Percentiles rank a stretch among this genome's conserved stretches.
phyloP scores from a whole-genome alignment of 2,329 filamentous ascomycete species.

The Scorias spongiosa region DNA sequence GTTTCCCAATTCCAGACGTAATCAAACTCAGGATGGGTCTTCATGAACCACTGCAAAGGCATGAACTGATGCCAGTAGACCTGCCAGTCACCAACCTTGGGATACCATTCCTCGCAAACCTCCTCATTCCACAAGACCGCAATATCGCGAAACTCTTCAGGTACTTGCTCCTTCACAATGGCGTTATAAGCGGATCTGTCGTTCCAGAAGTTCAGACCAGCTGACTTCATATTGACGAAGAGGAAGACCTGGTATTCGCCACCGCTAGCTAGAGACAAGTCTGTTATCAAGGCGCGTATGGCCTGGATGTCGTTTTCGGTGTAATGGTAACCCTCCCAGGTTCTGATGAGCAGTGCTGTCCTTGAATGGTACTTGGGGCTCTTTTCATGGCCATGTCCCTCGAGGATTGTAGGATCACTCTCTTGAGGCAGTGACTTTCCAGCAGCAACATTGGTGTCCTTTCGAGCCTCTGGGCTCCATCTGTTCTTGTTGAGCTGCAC shows the following conservation, averaged over 20 bases:
- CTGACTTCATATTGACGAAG: conserved; percentile 37
- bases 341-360: conserved; percentile 31
- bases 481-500: conserved; percentile 50
- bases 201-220: conserved; percentile 42
- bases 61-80: conserved; percentile 48
- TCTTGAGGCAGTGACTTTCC: conserved; percentile 10
- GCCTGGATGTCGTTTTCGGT: conserved; percentile 31
- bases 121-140: conserved; percentile 58
- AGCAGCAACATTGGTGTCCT: conserved; percentile 9
- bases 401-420: conserved; percentile 1
- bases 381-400: conserved; percentile 1
- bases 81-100: conserved; percentile 32
- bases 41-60: conserved; percentile 59
- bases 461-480: conserved; percentile 30
- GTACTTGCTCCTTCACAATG: conserved; percentile 47
- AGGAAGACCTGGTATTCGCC: conserved; percentile 35
- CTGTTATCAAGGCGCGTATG: conserved; percentile 31
- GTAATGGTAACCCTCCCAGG: conserved; percentile 32
- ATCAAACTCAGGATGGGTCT: conserved; percentile 65
- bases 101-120: conserved; percentile 33
- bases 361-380: conserved; percentile 25
- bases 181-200: conserved; percentile 43
- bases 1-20: conserved; percentile 79
- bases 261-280: conserved; percentile 30
- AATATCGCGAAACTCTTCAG: conserved; percentile 54